phyloP scores from a whole-genome alignment of 495 filamentous ascomycete genomes.

The Hyaloscypha finlandica region DNA sequence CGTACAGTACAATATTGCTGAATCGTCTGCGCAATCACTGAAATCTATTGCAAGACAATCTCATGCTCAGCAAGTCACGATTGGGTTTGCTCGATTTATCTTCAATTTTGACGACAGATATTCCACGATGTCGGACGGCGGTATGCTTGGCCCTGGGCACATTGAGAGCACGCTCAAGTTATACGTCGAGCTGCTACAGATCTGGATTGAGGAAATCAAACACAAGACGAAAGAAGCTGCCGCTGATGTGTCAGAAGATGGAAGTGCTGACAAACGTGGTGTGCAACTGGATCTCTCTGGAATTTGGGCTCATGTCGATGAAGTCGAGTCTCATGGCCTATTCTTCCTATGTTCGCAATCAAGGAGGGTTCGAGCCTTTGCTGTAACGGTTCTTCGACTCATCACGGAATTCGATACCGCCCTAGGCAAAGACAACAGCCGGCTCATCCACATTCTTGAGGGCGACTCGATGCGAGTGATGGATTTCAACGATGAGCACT shows the following conservation, averaged over 20 bases:
- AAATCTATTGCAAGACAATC: slow-evolving; percentile 94
- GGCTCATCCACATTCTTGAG: slow-evolving; percentile 90
- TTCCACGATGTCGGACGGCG: slow-evolving; percentile 96
- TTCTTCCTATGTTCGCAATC: slow-evolving; percentile 99
- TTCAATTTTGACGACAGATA: slow-evolving; percentile 98
- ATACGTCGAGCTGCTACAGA: slow-evolving; percentile 89
- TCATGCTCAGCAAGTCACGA: slow-evolving; percentile 93
- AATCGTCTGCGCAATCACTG: slow-evolving; percentile 86
- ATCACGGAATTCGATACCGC: slow-evolving; percentile 94
- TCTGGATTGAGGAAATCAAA: slow-evolving; percentile 97
- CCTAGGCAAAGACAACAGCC: slow-evolving; percentile 66
- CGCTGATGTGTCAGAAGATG: slow-evolving; percentile 60
- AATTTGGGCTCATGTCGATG: slow-evolving; percentile 89
- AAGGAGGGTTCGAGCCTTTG: slow-evolving; percentile 81
- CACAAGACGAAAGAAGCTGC: slow-evolving; percentile 77
- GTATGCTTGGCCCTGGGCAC: slow-evolving; percentile 91
- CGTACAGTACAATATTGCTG: slow-evolving; percentile 88
- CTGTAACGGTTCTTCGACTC: slow-evolving; percentile 86
- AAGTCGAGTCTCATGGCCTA: slow-evolving; percentile 95
- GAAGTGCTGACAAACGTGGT: slow-evolving; percentile 55
- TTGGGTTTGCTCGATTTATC: slow-evolving; percentile 94
- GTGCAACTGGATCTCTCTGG: slow-evolving; percentile 84
- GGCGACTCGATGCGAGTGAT: slow-evolving; percentile 86
- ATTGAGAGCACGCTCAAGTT: slow-evolving; percentile 92
- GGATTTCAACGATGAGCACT: slow-evolving; percentile 87